Evolutionary conservation across 805 yeast species (phyloP).

Genomic region (Ogataea populi-albae): DNA sequence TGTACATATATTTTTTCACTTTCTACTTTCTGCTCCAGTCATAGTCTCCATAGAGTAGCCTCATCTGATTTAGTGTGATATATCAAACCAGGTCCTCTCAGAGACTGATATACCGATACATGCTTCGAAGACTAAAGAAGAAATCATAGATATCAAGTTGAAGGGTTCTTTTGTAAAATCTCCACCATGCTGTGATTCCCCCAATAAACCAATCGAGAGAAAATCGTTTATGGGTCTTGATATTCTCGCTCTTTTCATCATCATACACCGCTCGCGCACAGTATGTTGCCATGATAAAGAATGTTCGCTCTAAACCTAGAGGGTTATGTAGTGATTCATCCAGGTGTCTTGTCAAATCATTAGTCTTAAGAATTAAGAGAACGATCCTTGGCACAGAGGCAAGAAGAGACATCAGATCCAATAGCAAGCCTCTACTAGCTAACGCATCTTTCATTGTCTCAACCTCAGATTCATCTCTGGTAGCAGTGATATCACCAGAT

Average conservation of each 20-base stretch:
- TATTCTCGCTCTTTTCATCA: conserved; percentile 41
- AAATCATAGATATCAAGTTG: conserved; percentile 36
- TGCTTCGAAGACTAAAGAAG: conserved; percentile 18
- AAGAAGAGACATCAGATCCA: conserved; percentile 74
- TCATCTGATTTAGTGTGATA: no score
- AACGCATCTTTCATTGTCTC: conserved; percentile 62
- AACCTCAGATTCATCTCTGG: conserved; percentile 62
- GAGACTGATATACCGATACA: conserved; percentile 2
- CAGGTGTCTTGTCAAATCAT: conserved; percentile 84
- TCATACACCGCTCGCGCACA: conserved; percentile 77
- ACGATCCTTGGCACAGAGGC: conserved; percentile 83
- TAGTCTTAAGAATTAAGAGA: conserved; percentile 82
- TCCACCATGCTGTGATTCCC: conserved; percentile 31
- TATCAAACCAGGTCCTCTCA: no score
- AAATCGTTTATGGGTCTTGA: conserved; percentile 15
- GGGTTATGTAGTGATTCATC: conserved; percentile 84
- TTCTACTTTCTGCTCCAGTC: no score
- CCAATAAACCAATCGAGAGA: conserved; percentile 26
- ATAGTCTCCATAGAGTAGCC: no score
- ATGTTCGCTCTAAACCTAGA: conserved; percentile 82
- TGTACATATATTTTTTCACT: no score
- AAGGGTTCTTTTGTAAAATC: conserved; percentile 30
- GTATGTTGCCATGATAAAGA: conserved; percentile 83
- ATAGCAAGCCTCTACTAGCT: conserved; percentile 59
- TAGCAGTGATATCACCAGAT: conserved; percentile 54